Base-by-base conservation (phyloP, 805 yeast genomes). In the Metschnikowia borealis region DNA sequence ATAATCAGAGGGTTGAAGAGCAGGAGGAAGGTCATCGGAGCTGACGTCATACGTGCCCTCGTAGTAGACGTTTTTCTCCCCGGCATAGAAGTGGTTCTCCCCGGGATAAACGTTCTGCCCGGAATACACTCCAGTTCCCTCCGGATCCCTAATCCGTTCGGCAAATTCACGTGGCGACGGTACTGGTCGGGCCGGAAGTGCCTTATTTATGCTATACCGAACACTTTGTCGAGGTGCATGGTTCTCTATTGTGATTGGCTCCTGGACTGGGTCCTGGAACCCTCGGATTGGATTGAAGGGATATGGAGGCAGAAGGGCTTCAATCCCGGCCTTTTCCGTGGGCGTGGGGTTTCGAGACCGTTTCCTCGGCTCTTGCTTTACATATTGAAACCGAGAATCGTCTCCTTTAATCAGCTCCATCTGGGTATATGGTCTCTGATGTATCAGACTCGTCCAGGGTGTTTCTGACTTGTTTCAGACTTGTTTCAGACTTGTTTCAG, bases 331-430 rank as follows among this genome's bases (percentile, higher is more conserved):
- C 11, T 14, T 14, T 4, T 39, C 29, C 32, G 67, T 58, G 1
- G 73, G 73, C 6, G 73, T 62, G 2, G 67, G 47, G 44, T 69
- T 64, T 54, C 73, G 52, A 3, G 73, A 67, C 35, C 73, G 53
- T 26, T 54, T 56, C 43, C 65, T 35, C 1, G 70, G 66, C 5
- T 57, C 53, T 2, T 54, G 56, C 20, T 54, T 53, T 23, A 64
- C 68, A 46, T 56, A 62, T 34, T 68, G 68, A 46, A 69, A 71
- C 7, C 74, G 58, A 17, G 73, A 64, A 6, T 40, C 38, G 44
- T 49, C 52, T 7, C 38, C 39, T 4, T 17, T 17, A 21, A 40
- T 40, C 14, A 17, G 34, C 5, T 31, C 35, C 34, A 26, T 21
- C 26, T 26, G 29, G 10, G 29, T 26, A 26, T 26, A 26, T 26